Evolutionary conservation across 1,284 basidiomycete genomes (phyloP).

Genomic region (Pterulicium gracile): DNA sequence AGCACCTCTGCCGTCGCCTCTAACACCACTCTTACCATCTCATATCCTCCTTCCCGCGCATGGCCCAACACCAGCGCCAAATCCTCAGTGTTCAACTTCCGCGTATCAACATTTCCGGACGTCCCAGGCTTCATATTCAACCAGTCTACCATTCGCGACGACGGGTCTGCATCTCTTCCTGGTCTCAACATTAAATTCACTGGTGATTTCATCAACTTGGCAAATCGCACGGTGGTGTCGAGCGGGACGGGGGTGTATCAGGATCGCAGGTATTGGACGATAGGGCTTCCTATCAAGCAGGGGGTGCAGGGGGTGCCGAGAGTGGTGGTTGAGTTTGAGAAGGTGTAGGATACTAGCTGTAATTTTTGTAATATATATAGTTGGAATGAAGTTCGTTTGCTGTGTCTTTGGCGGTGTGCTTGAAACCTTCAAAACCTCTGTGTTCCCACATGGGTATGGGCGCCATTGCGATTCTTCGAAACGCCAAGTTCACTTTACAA

Average conservation of each 20-base stretch:
- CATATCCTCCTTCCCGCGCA: conserved; percentile 17
- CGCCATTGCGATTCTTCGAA: too few species aligned
- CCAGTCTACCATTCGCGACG: neutral
- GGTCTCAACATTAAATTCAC: neutral
- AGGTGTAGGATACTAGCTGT: too few species aligned
- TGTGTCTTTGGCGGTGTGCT: too few species aligned
- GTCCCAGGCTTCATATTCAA: neutral
- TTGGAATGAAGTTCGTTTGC: too few species aligned
- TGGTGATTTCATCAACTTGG: neutral
- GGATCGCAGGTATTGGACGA: neutral
- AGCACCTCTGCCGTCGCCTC: conserved; percentile 17
- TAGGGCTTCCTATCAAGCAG: neutral
- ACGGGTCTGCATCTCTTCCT: neutral
- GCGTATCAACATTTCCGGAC: neutral
- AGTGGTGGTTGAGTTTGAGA: neutral
- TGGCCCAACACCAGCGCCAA: conserved; percentile 13
- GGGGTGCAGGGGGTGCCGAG: neutral
- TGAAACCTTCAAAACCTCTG: too few species aligned
- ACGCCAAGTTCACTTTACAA: too few species aligned
- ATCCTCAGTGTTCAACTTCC: neutral
- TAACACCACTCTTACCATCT: conserved; percentile 14
- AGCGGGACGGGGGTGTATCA: neutral
- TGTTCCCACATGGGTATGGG: too few species aligned
- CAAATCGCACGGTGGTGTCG: neutral
- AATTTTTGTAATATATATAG: too few species aligned